A percentile compares a stretch with the other conserved stretches of the same genome.
phyloP scores from a whole-genome alignment of 345 rosid species.

The Heritiera fomes region DNA sequence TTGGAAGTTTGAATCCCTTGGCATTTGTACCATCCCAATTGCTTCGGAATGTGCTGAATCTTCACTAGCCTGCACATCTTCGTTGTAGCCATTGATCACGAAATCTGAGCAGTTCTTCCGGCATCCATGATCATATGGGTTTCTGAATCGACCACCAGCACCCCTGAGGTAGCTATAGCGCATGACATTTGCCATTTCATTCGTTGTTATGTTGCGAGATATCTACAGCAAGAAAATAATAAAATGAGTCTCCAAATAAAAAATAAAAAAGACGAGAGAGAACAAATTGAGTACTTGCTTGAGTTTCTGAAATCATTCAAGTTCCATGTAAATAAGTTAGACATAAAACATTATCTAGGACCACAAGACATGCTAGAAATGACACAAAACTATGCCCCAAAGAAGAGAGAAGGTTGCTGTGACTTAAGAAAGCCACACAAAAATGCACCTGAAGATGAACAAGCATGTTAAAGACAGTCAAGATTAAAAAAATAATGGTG shows the following conservation, averaged over 20 bases:
- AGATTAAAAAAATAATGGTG: background rate
- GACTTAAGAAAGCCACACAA: background rate
- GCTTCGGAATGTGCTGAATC: constrained; percentile 58
- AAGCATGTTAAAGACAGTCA: background rate
- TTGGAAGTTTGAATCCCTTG: constrained; percentile 48
- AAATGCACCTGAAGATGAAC: background rate
- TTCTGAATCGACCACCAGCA: constrained; percentile 87
- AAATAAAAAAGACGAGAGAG: no score
- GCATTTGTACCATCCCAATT: constrained; percentile 77
- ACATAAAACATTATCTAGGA: background rate
- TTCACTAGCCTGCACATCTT: constrained; percentile 62
- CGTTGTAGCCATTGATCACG: constrained; percentile 80
- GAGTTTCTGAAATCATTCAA: background rate
- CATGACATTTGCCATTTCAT: constrained; percentile 89
- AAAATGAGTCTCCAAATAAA: background rate
- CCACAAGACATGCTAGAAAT: background rate
- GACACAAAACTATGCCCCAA: background rate
- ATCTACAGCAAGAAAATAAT: constrained; percentile 47
- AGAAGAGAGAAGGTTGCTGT: background rate
- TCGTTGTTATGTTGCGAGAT: constrained; percentile 89
- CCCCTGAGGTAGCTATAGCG: constrained; percentile 93
- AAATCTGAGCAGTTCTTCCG: constrained; percentile 85
- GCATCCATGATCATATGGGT: constrained; percentile 87
- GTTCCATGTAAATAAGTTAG: background rate
- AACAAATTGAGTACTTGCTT: background rate